A percentile compares a stretch with the other conserved stretches of the same genome.
These are phyloP conservation scores for Rosa persica DNA, from an alignment of 306 rosid genomes.

Conservation along the genomic window DNA sequence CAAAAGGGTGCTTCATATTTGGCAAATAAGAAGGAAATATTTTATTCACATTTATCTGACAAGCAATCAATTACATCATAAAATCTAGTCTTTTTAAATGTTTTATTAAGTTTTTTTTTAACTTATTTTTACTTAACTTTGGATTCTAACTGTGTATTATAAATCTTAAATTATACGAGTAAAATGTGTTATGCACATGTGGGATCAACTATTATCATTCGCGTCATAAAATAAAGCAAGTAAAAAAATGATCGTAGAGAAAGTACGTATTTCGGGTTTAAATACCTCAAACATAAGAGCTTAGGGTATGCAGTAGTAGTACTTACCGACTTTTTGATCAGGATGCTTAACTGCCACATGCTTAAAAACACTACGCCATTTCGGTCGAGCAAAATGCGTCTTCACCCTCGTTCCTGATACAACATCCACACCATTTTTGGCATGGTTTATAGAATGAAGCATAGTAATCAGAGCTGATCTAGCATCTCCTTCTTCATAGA, in stretches of 20 bases:
- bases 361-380: constrained; percentile 81
- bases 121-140: no score
- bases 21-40: background rate
- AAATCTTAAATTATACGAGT: no score
- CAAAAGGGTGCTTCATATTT: background rate
- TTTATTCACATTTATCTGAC: background rate
- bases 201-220: background rate
- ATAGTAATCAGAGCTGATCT: constrained; percentile 80
- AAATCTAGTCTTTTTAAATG: background rate
- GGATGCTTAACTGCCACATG: constrained; percentile 57
- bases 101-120: background rate
- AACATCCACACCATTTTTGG: constrained; percentile 70
- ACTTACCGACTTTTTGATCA: constrained; percentile 74
- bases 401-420: constrained; percentile 82
- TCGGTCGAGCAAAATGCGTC: constrained; percentile 81
- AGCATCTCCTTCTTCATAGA: constrained; percentile 93
- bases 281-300: background rate
- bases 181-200: background rate
- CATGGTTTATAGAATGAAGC: constrained; percentile 85
- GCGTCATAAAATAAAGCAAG: background rate
- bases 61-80: background rate
- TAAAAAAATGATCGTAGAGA: background rate
- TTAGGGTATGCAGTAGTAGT: background rate
- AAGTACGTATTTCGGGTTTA: background rate
- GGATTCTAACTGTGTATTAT: no score